Evolutionary conservation across 2,329 filamentous ascomycete genomes (phyloP), one percentile per base, ranked within the genome.

Genomic region (Xylaria sp.): DNA sequence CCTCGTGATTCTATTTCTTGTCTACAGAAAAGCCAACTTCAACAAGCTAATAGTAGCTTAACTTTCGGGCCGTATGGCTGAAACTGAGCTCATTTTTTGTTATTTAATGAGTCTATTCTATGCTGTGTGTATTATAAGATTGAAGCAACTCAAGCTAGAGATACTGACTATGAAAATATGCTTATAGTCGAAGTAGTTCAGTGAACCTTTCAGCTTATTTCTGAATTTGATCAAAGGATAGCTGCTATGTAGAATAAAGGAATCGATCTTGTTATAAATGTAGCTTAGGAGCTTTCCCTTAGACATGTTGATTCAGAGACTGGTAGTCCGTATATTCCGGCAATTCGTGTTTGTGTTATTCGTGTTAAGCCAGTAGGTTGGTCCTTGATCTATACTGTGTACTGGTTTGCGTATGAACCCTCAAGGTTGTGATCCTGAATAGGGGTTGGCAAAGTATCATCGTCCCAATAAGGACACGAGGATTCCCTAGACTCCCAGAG

Each of bases 91-190:
- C 50, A 33, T 69, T 56, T 36, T 59, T 47, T 27, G 44, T 66
- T 13, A 64, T 13, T 61, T 66, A 36, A 5, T 27, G 2, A 38
- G 62, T 42, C 51, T 53, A 66, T 25, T 42, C 1, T 39, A 50
- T 36, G 7, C 15, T 36, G 11, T 66, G 17, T 17, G 1, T 2
- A 13, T 49, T 0, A 1, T 49, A 2, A 25, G 42, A 29, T 53
- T 67, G 64, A 11, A 69, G 50, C 27, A 69, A 38, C 20, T 67
- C 53, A 22, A 69, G 50, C 64, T 54, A 66, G 5, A 66, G 10
- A 17, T 66, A 42, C 22, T 63, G 33, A 29, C 29, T 61, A 10
- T 65, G 42, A 53, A 69, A 69, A 29, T 65, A 69, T 10, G 60
- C 64, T 57, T 53, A 69, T 13, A 55, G 22, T 49, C 39, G 45